Conservation (phyloP, 306 rosid species). For the Gynostemma pentaphyllum region DNA sequence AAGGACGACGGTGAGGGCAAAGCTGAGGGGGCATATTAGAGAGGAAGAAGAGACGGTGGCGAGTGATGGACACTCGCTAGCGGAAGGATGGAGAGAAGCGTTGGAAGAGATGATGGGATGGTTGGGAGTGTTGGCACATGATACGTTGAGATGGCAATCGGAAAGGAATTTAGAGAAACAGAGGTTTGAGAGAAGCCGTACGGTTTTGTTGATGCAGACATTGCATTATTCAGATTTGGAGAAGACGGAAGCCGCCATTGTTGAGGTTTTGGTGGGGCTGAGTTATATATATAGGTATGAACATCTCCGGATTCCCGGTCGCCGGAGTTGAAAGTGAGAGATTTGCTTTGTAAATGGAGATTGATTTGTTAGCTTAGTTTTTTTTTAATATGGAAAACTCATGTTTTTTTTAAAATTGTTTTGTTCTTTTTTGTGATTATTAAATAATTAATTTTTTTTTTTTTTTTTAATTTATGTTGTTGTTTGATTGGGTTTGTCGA, state of each 20-base stretch:
- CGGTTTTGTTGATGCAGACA: conserved; percentile 48
- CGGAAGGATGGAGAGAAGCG: conserved; percentile 24
- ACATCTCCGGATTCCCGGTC: conserved; percentile 7
- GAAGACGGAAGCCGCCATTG: conserved; percentile 59
- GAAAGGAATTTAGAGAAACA: conserved; percentile 50
- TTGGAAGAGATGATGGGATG: conserved; percentile 48
- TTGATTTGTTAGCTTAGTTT: not conserved
- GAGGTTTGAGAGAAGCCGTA: conserved; percentile 23
- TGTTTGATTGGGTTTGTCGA: too few relatives aligned
- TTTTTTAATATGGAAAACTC: not conserved
- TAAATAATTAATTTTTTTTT: too few relatives aligned
- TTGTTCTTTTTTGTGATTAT: not conserved
- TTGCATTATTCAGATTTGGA: conserved; percentile 66
- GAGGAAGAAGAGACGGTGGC: conserved; percentile 15
- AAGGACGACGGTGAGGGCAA: conserved; percentile 21
- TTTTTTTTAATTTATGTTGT: too few relatives aligned
- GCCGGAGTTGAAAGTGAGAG: not conserved
- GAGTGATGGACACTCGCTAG: conserved; percentile 12
- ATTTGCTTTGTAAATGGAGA: not conserved
- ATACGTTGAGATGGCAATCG: conserved; percentile 48
- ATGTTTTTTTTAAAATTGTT: not conserved
- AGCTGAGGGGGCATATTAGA: conserved; percentile 16
- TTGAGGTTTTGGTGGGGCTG: conserved; percentile 48
- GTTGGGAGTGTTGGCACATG: conserved; percentile 51
- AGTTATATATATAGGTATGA: conserved; percentile 36